Conservation (phyloP, 306 rosid species). For the Corylus heterophylla region DNA sequence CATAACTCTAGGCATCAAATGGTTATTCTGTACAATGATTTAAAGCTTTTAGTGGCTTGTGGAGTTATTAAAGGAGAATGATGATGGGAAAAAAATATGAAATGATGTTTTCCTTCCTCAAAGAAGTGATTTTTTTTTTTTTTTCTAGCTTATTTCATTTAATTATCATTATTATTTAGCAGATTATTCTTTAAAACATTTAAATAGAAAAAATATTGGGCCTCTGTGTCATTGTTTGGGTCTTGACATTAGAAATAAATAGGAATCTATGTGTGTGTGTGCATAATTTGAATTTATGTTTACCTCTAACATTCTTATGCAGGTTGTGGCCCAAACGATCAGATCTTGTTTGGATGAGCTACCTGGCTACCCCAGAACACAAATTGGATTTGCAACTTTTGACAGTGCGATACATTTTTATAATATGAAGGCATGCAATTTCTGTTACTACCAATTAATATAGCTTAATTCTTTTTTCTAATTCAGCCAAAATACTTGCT, state of each 20-base stretch:
- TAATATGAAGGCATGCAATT: constrained; percentile 79
- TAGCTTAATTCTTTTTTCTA: background rate
- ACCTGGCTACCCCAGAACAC: constrained; percentile 95
- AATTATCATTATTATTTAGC: background rate
- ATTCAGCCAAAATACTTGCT: constrained; percentile 20
- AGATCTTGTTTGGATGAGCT: constrained; percentile 90
- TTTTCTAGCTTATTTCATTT: background rate
- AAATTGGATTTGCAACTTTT: constrained; percentile 97
- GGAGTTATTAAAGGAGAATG: background rate
- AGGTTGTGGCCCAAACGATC: constrained; percentile 94
- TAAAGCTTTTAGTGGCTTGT: background rate
- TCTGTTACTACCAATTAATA: constrained; percentile 20
- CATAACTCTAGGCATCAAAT: background rate
- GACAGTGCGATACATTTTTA: constrained; percentile 97
- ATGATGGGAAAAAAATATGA: background rate
- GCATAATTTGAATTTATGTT: constrained; percentile 20
- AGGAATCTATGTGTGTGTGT: constrained; percentile 15
- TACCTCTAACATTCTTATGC: constrained; percentile 28
- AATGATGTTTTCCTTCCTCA: background rate
- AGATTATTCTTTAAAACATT: constrained; percentile 20
- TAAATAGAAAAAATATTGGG: background rate
- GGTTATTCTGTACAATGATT: background rate
- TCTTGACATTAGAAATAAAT: constrained; percentile 22
- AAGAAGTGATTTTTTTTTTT: background rate
- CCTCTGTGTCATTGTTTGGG: constrained; percentile 14